phyloP scores from a whole-genome alignment of 2,329 filamentous ascomycete genomes.

The Arachnomyces sp. region DNA sequence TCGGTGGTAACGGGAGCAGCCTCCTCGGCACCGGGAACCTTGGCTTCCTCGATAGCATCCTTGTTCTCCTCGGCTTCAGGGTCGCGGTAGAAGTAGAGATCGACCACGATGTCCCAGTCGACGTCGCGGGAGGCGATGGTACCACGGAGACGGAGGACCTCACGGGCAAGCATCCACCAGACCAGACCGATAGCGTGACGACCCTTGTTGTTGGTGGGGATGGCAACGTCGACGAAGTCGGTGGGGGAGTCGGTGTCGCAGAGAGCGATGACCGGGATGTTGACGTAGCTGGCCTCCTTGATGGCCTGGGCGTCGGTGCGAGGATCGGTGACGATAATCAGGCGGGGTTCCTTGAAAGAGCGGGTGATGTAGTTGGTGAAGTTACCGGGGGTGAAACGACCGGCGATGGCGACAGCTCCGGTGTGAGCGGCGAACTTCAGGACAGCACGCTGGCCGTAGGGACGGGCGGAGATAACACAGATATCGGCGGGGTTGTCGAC shows the following conservation, averaged over 20 bases:
- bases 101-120: constrained; percentile 98
- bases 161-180: constrained; percentile 99
- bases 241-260: constrained; percentile 99
- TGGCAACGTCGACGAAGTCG: constrained; percentile 99
- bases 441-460: constrained; percentile 98
- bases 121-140: constrained; percentile 93
- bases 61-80: constrained; percentile 99
- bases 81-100: constrained; percentile 99
- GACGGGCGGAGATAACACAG: constrained; percentile 98
- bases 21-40: constrained; percentile 78
- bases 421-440: constrained; percentile 99
- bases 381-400: constrained; percentile 99
- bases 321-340: constrained; percentile 98
- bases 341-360: constrained; percentile 99
- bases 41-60: constrained; percentile 73
- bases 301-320: constrained; percentile 99
- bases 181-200: constrained; percentile 96
- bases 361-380: constrained; percentile 99
- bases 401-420: constrained; percentile 93
- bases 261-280: constrained; percentile 99
- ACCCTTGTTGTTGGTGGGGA: constrained; percentile 99
- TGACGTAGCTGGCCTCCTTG: constrained; percentile 99
- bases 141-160: constrained; percentile 97
- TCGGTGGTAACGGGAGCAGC: constrained; percentile 70
- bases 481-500: constrained; percentile 99